A percentile compares a stretch with the other conserved stretches of the same genome.
phyloP scores from a whole-genome alignment of 495 filamentous ascomycete genomes.

The Apodospora peruviana region DNA sequence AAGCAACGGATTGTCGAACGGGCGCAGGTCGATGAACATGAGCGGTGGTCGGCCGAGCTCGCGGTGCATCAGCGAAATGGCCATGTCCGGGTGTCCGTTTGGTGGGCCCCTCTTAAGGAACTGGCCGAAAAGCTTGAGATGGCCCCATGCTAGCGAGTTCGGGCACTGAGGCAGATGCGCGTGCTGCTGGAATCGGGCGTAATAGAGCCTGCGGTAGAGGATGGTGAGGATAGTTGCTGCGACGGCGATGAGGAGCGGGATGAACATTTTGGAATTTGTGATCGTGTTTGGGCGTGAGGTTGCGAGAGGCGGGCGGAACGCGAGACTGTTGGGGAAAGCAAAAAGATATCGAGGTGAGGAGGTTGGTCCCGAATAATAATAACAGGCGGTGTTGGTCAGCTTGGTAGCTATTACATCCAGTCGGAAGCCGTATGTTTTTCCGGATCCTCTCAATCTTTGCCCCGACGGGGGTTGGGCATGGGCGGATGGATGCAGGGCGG shows the following conservation, averaged over 20 bases:
- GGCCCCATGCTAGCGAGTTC: background rate
- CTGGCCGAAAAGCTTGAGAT: background rate
- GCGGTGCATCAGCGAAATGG: background rate
- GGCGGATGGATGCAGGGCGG: too few relatives aligned
- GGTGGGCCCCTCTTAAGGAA: background rate
- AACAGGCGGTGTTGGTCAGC: too few relatives aligned
- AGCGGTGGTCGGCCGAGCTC: constrained; percentile 6
- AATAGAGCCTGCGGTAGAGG: background rate
- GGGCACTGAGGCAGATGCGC: background rate
- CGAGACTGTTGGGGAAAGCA: too few relatives aligned
- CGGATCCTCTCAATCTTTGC: too few relatives aligned
- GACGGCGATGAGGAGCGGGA: background rate
- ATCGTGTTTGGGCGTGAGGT: too few relatives aligned
- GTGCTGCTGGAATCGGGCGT: background rate
- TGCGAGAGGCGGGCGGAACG: too few relatives aligned
- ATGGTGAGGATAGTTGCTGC: background rate
- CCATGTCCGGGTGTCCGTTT: constrained; percentile 12
- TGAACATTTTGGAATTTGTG: too few relatives aligned
- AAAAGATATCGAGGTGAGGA: too few relatives aligned
- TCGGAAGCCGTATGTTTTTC: too few relatives aligned
- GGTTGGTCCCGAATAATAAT: too few relatives aligned
- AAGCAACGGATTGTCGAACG: constrained; percentile 17
- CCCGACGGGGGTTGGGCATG: too few relatives aligned
- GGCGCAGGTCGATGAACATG: constrained; percentile 25
- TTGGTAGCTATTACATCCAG: too few relatives aligned